Base-by-base conservation (phyloP, 75 land plant genomes). In the Picea sitchensis region DNA sequence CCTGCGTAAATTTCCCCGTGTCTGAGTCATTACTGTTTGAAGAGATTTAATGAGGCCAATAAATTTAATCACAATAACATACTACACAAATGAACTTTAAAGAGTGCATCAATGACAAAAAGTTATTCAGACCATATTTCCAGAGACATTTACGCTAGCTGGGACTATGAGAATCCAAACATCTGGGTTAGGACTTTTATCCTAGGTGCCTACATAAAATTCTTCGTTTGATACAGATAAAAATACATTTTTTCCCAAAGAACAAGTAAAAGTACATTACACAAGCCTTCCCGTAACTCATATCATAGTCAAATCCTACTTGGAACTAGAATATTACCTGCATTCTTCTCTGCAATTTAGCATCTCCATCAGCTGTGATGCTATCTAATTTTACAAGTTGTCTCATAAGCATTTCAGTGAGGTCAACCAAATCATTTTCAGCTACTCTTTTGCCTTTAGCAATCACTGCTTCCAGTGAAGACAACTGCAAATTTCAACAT, bases 401-500 rank as follows among this genome's bases (percentile, higher is more conserved):
- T 65, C 81, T 86, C 98, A 95, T 95, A 82, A 95, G 64, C 80
- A 83, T 36, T 85, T 95, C 98, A 61, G 73, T 88, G 30, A 93
- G 31, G 21, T 67, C 79, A 20, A 74, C 32, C 76, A 95, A 80
- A 31, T 87, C 89, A 17, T 68, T 80, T 58, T 91, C 95, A 3
- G 83, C 88, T 3, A 91, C 93, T 79, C 83, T 87, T 62, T 77
- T 82, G 21, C 98, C 98, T 78, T 81, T 91, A n/a, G 73, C 67
- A 23, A 95, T 75, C 12, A 87, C 23, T 14, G 83, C 77, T 74
- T 95, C 93, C 59, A 92, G 72, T n/a, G 86, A 83, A 17, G 91
- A 80, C 9, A 95, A 87, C 98, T 95, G 82, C 44, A 79, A 79
- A 17, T n/a, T n/a, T 51, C 31, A 56, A 62, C 18, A 60, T n/a